Base-by-base conservation (phyloP, 2,329 filamentous ascomycete genomes). In the Botrytis aclada region DNA sequence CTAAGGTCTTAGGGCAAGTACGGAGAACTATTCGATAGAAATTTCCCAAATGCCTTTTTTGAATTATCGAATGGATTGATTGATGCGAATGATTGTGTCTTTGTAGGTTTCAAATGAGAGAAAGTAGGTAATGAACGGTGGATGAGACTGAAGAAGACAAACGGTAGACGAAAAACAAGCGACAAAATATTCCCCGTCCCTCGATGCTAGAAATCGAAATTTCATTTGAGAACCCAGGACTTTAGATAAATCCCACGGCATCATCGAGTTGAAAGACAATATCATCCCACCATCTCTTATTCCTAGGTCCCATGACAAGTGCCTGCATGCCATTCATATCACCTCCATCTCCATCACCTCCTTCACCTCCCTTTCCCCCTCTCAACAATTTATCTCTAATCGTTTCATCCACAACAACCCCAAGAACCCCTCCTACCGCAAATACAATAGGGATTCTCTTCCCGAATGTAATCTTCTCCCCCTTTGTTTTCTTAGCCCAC, bases 371-470 rank as follows among this genome's bases (percentile, higher is more conserved):
- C 62, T 20, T 47, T 14, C 47, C 37, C 5, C 43, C 29, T 22
- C 54, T 41, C 37, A 56, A 43, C 29, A 43, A 62, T 3, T 25
- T 22, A 0, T 16, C 56, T 22, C 37, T 32, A 32, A 71, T 71
- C 12, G 58, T 22, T 56, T 78, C 78, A n/a, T 79, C 70, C 79
- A 95, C 91, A 62, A 79, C 79, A 25, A 80, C 72, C 79, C 96
- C 91, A 80, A 90, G 88, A 34, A 93, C 90, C 75, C 98, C 87
- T 76, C 96, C 90, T 83, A 97, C 94, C 6, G 95, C 93, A 85
- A 98, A 92, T 56, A 96, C 96, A 25, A 99, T 95, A 70, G 99
- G 89, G 84, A 99, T 96, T 81, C 98, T 98, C 78, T 99, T 89
- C 72, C 99, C 89, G 78, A 98, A 92, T 20, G 6, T 10, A 9